Percentiles rank a stretch among this genome's conserved stretches.
phyloP scores from a whole-genome alignment of 2,329 filamentous ascomycete species.

The Elsinoe necatrix region DNA sequence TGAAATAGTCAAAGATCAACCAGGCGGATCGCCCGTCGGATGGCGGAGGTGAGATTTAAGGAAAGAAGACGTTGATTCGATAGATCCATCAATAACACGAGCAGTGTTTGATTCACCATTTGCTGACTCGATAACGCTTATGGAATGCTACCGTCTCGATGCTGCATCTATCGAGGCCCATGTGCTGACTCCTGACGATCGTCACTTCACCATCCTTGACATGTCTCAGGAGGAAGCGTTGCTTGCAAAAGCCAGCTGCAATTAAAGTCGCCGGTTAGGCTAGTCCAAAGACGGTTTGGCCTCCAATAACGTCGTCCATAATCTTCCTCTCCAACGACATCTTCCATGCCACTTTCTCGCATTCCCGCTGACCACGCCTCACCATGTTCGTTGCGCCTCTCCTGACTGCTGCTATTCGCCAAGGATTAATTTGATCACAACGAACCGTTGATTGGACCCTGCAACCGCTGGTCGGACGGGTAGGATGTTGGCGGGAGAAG shows the following conservation, averaged over 20 bases:
- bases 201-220: background rate
- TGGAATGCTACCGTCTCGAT: too few relatives aligned
- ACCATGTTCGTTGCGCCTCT: background rate
- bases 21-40: background rate
- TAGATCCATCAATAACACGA: conserved; percentile 5
- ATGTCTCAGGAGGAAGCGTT: conserved; percentile 2
- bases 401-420: background rate
- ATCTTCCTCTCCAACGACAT: background rate
- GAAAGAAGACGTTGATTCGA: background rate
- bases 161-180: too few relatives aligned
- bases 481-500: conserved; percentile 6
- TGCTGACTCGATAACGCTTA: background rate
- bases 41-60: background rate
- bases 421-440: background rate
- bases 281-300: background rate
- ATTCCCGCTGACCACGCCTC: background rate
- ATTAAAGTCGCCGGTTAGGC: conserved; percentile 1
- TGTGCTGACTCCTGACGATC: background rate
- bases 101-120: background rate
- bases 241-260: background rate
- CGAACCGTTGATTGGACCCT: conserved; percentile 3
- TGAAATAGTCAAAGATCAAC: conserved; percentile 25
- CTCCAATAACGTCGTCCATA: conserved; percentile 5
- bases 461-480: background rate
- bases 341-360: background rate